A percentile compares a stretch with the other conserved stretches of the same genome.
These are phyloP conservation scores for Lactarius akahatsu DNA, from an alignment of 768 basidiomycete species.

Conservation along the genomic window DNA sequence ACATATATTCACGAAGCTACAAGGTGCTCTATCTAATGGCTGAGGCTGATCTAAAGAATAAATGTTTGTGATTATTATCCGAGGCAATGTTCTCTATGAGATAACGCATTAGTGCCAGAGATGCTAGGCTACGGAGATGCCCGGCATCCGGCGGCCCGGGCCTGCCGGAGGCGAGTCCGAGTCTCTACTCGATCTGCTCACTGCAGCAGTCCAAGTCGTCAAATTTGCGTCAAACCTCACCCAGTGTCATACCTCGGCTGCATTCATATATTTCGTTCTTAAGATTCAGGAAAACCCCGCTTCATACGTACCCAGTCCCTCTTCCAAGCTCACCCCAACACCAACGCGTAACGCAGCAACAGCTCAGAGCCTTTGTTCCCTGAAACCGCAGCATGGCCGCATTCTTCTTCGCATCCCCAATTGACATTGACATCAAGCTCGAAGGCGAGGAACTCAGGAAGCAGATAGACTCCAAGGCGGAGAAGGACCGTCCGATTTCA, in stretches of 20 bases:
- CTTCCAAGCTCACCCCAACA: not conserved
- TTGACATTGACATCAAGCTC: conserved; percentile 89
- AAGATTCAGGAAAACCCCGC: not conserved
- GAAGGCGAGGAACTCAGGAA: conserved; percentile 85
- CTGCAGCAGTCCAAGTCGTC: too few relatives aligned
- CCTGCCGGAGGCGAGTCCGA: not conserved
- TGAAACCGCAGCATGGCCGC: conserved; percentile 57
- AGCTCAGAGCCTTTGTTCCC: not conserved
- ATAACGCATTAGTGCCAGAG: not conserved
- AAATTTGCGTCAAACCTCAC: not conserved
- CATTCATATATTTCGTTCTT: not conserved
- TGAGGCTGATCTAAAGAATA: too few relatives aligned
- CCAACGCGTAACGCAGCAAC: not conserved
- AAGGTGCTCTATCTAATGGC: not conserved
- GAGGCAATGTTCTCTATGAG: too few relatives aligned
- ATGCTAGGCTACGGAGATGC: too few relatives aligned
- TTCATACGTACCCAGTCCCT: not conserved
- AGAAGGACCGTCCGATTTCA: conserved; percentile 80
- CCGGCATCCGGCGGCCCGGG: not conserved
- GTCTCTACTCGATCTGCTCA: too few relatives aligned
- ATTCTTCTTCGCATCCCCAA: conserved; percentile 88
- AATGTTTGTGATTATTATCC: not conserved
- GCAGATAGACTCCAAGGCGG: conserved; percentile 84
- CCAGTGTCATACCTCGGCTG: not conserved
- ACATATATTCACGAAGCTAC: not conserved